Evolutionary conservation across 2,329 filamentous ascomycete genomes (phyloP), one percentile per base, ranked within the genome.

Genomic region (Tolypocladium endophyticum): DNA sequence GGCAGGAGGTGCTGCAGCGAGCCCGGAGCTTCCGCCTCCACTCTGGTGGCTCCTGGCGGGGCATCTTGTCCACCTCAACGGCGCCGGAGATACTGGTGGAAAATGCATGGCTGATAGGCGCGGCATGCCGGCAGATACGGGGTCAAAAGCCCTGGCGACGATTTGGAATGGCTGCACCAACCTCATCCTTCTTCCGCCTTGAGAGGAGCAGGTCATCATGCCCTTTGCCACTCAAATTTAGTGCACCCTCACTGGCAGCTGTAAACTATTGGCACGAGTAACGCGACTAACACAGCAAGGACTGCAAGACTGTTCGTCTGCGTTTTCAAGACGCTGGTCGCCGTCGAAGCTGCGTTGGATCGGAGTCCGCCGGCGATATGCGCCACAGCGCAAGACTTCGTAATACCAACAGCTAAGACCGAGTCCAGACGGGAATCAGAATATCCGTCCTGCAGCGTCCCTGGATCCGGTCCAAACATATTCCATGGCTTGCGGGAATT

Each of bases 21-120:
- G 30, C 47, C 57, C 57, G 47, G 30, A 55, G 58, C 58, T 56
- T 56, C 57, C 57, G 36, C 55, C 55, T 20, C 55, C 55, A 45
- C 38, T 33, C 7, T 28, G 53, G 33, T 23, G 53, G 54, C 55
- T 56, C 12, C 38, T 43, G 39, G 16, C 11, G 55, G 12, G 8
- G 50, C 50, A 53, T 53, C 30, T 53, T 9, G 30, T 35, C 50
- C 30, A 35, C 8, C 25, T n/a, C 18, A 28, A 18, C 25, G 23
- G 28, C 47, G 25, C 30, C 33, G 16, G 2, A n/a, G 39, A n/a
- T 43, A n/a, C 39, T 43, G 30, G 20, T 7, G 12, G 50, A 30
- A n/a, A 18, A 52, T 33, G 50, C 14, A n/a, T 9, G 50, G 50
- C 28, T 35, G 50, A 53, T 53, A 14, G 30, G 28, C 28, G 47